Evolutionary conservation across 495 filamentous ascomycete species (phyloP).

Genomic region (Aspergillus asperescens): DNA sequence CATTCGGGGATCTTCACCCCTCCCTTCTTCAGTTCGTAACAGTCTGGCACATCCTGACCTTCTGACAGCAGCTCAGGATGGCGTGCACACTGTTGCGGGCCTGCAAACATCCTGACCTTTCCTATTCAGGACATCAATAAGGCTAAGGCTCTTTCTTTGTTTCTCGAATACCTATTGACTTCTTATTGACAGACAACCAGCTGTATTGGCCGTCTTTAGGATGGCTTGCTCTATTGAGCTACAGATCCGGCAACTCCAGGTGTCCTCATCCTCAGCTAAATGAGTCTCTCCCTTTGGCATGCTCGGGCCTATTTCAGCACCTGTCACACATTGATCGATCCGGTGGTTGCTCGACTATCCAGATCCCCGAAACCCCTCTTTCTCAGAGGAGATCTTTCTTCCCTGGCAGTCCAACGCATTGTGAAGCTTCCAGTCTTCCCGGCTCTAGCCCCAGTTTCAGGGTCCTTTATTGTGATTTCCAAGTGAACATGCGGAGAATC

Average conservation of each 20-base stretch:
- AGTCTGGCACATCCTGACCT: too few species aligned
- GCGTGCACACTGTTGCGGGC: not conserved
- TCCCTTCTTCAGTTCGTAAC: too few species aligned
- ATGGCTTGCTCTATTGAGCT: conserved; percentile 4
- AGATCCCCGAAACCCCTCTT: not conserved
- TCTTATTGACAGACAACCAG: conserved; percentile 4
- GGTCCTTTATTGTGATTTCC: not conserved
- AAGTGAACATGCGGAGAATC: not conserved
- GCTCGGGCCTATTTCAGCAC: not conserved
- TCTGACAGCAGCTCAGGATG: not conserved
- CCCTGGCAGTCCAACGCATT: too few species aligned
- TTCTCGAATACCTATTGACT: conserved; percentile 14
- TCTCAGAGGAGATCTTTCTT: not conserved
- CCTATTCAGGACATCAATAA: conserved; percentile 6
- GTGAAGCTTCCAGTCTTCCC: not conserved
- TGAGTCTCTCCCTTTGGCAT: not conserved
- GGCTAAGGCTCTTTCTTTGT: not conserved
- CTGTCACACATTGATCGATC: not conserved
- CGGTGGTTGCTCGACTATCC: too few species aligned
- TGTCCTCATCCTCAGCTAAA: not conserved
- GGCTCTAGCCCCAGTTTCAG: not conserved
- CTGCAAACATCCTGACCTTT: not conserved
- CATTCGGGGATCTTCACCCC: too few species aligned
- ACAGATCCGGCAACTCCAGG: not conserved
- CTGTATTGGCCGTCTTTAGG: not conserved